These are phyloP conservation scores for Amniculicola lignicola DNA, from an alignment of 495 filamentous ascomycete genomes.

Conservation along the genomic window DNA sequence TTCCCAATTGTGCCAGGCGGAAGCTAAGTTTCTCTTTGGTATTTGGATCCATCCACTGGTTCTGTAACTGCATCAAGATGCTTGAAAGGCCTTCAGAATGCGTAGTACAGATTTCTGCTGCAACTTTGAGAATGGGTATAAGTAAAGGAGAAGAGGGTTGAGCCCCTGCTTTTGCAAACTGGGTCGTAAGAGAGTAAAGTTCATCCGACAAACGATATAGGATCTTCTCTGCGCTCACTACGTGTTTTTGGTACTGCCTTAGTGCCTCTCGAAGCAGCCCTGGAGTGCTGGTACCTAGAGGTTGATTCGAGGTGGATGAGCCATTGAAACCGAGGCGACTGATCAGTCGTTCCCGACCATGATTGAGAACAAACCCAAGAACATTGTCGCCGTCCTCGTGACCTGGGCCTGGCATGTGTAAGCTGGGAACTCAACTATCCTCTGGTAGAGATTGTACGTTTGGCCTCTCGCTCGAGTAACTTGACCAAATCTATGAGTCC, in stretches of 20 bases:
- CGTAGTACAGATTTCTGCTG: background rate
- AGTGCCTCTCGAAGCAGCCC: background rate
- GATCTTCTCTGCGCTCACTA: background rate
- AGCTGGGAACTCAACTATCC: background rate
- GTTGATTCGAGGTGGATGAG: background rate
- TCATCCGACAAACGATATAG: background rate
- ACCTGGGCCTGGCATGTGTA: background rate
- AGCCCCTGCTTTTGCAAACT: background rate
- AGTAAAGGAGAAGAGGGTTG: background rate
- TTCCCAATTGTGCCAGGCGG: conserved; percentile 2
- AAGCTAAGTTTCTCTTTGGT: background rate
- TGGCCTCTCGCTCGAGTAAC: background rate
- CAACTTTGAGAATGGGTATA: background rate
- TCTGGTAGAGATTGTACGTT: background rate
- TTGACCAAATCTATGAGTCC: background rate
- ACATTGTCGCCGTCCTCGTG: background rate
- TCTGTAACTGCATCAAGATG: background rate
- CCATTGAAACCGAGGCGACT: background rate
- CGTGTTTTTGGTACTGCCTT: background rate
- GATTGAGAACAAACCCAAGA: background rate
- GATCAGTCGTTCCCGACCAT: conserved; percentile 2
- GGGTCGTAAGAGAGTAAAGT: background rate
- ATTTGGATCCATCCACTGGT: background rate
- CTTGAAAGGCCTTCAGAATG: background rate
- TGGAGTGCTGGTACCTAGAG: background rate